Percentiles rank a stretch among this genome's conserved stretches.
phyloP scores from a whole-genome alignment of 805 yeast species.

The Saccharomycopsis sp. region DNA sequence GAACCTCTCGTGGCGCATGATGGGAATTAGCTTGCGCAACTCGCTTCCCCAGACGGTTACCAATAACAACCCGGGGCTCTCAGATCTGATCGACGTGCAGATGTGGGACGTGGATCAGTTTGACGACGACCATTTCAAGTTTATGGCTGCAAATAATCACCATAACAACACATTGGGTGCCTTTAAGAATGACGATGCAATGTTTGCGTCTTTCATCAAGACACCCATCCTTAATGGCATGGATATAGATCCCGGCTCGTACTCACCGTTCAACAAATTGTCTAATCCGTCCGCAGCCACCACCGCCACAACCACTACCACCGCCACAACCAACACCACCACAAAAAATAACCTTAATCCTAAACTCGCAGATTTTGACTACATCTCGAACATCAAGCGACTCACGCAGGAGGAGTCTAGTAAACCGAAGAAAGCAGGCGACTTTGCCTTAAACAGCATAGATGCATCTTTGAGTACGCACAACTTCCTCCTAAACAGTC shows the following conservation, averaged over 20 bases:
- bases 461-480: too few relatives aligned
- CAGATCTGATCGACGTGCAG: conserved; percentile 5
- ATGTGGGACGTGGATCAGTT: conserved; percentile 5
- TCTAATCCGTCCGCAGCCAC: not conserved
- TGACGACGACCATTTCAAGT: conserved; percentile 1
- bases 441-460: not conserved
- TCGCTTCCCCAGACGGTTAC: not conserved
- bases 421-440: not conserved
- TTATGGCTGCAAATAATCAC: not conserved
- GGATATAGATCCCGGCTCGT: conserved; percentile 9
- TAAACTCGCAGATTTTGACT: not conserved
- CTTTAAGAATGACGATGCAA: conserved; percentile 10
- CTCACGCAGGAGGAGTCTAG: not conserved
- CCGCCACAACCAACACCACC: conserved; percentile 1
- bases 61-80: not conserved
- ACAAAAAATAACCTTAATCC: not conserved
- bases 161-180: not conserved
- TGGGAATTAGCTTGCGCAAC: conserved; percentile 39
- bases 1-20: conserved; percentile 83
- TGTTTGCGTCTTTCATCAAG: conserved; percentile 18
- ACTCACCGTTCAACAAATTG: conserved; percentile 3
- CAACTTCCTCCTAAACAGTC: too few relatives aligned
- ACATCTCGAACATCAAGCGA: not conserved
- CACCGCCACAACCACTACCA: not conserved
- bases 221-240: conserved; percentile 18